These are phyloP conservation scores for Fusarium gaditjirri DNA, from an alignment of 2,329 filamentous ascomycete genomes.

Conservation along the genomic window DNA sequence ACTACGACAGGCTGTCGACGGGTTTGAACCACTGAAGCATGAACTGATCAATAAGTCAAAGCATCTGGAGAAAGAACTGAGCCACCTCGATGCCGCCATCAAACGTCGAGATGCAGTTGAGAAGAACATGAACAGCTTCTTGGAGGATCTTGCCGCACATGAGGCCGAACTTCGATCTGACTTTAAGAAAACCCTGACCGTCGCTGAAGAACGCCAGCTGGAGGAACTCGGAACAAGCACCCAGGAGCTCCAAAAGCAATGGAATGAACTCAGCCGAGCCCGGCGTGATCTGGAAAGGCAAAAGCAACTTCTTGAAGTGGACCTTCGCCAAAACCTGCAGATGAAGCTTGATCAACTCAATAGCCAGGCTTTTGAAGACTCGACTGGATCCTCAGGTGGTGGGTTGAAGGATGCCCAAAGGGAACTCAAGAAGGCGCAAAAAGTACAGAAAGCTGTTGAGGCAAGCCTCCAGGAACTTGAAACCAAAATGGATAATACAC, in stretches of 20 bases:
- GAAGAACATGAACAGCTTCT: constrained; percentile 78
- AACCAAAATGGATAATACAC: constrained; percentile 67
- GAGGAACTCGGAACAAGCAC: constrained; percentile 75
- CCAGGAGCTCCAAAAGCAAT: constrained; percentile 79
- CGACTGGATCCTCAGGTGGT: constrained; percentile 67
- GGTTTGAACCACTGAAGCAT: constrained; percentile 81
- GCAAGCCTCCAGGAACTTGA: constrained; percentile 80
- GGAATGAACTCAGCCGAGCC: constrained; percentile 77
- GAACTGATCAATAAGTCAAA: constrained; percentile 81
- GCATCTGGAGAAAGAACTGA: constrained; percentile 77
- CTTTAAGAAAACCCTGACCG: constrained; percentile 89
- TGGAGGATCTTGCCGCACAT: constrained; percentile 79
- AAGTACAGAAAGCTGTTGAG: constrained; percentile 73
- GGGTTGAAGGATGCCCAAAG: constrained; percentile 81
- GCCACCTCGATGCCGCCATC: constrained; percentile 77
- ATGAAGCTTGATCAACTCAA: constrained; percentile 89
- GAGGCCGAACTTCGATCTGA: constrained; percentile 84
- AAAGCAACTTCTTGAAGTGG: constrained; percentile 86
- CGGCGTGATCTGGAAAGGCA: constrained; percentile 81
- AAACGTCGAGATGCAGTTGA: constrained; percentile 75
- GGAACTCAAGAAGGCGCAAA: constrained; percentile 82
- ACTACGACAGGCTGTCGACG: constrained; percentile 79
- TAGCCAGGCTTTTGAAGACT: constrained; percentile 76
- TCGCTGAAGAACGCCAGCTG: constrained; percentile 84
- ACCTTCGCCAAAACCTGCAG: constrained; percentile 88